These are phyloP conservation scores for Aspergillus fischeri DNA, from an alignment of 2,329 filamentous ascomycete species.

Conservation along the genomic window DNA sequence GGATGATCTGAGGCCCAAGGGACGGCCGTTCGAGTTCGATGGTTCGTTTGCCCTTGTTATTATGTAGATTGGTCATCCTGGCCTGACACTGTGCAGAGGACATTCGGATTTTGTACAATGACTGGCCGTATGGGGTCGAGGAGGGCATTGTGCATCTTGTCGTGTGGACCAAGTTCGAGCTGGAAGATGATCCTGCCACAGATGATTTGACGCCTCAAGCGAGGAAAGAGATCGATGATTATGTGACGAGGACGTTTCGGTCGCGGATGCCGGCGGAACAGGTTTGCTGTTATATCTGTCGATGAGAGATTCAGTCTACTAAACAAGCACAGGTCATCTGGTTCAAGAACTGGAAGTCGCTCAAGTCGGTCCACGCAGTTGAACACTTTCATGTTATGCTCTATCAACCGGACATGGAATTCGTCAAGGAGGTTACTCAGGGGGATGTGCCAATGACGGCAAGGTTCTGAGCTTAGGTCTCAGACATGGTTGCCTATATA, in stretches of 20 bases:
- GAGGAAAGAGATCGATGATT: conserved; percentile 64
- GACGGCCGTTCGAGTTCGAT: conserved; percentile 30
- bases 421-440: conserved; percentile 66
- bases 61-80: conserved; percentile 3
- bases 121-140: conserved; percentile 92
- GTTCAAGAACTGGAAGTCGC: conserved; percentile 87
- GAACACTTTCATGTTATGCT: conserved; percentile 97
- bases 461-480: conserved; percentile 27
- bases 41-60: conserved; percentile 23
- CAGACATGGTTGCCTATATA: background rate
- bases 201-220: conserved; percentile 65
- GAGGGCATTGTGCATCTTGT: conserved; percentile 75
- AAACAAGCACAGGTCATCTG: conserved; percentile 58
- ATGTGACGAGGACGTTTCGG: conserved; percentile 65
- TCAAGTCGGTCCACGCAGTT: conserved; percentile 81
- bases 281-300: conserved; percentile 23
- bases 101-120: conserved; percentile 74
- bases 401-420: conserved; percentile 66
- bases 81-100: conserved; percentile 45
- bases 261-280: conserved; percentile 40
- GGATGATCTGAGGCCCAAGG: conserved; percentile 30
- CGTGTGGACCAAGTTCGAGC: conserved; percentile 85
- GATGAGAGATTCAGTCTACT: conserved; percentile 2
- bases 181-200: conserved; percentile 63
- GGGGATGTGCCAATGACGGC: conserved; percentile 66